Evolutionary conservation across 2,329 filamentous ascomycete genomes (phyloP), one percentile per base, ranked within the genome.

Genomic region (Coniella vitis): DNA sequence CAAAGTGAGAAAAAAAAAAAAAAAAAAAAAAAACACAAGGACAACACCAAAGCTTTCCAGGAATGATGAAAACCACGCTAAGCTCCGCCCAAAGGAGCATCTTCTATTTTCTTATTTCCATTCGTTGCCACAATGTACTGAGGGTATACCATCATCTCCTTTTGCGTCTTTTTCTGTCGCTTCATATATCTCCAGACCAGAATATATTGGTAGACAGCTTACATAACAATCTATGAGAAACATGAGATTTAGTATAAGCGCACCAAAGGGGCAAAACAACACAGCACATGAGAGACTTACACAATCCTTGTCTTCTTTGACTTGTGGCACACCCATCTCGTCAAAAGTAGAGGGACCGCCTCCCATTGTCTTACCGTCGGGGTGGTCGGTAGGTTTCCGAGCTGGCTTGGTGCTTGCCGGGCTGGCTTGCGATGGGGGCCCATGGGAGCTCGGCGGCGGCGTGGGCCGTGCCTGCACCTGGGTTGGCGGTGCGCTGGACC

Each of bases 331-430:
- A 35, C 93, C 93, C 93, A 98, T 98, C 63, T 94, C 90, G 63
- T 96, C 91, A 65, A 98, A 98, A 0, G 93, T 97, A 59, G 93
- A 88, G 1, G 93, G 91, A 10, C 91, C 93, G 62, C 90, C 87
- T 43, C 76, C 77, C 29, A 78, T 72, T 39, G 70, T 64, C 54
- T 66, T 69, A 17, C 61, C 60, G 48, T 60, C 59, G 1, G 60
- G 59, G 53, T 61, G 59, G 45, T 69, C 63, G 14, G 70, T 68
- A 3, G 71, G 55, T 55, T 39, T 43, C 25, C 44, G 29, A 22
- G 38, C 19, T n/a, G 41, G 36, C 29, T 49, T 49, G 13, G 22
- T n/a, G 19, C 51, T 53, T 2, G 47, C 47, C 4, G 53, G 47
- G 22, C 50, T 53, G 32, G 51, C 44, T n/a, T 35, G 31, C 8